Evolutionary conservation across 768 basidiomycete genomes (phyloP).

Genomic region (Auricularia sp.): DNA sequence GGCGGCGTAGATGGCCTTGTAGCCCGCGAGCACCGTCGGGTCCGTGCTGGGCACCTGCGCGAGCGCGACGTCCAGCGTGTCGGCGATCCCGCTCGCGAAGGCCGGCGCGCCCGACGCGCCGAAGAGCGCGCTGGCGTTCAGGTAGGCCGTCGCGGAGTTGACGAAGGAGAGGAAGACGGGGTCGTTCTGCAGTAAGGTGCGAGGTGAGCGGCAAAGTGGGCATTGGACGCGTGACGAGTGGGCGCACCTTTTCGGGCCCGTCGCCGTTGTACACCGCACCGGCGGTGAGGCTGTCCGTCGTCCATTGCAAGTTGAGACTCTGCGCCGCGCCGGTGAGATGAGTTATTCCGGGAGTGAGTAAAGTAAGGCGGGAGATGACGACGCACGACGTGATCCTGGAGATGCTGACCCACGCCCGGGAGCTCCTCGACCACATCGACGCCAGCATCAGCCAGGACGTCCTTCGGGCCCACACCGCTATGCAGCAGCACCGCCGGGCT

Average conservation of each 20-base stretch:
- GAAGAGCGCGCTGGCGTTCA: slow-evolving; percentile 41
- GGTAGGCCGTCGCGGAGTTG: slow-evolving; percentile 55
- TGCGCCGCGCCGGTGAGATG: not conserved
- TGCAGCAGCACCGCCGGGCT: slow-evolving; percentile 46
- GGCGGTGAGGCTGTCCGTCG: not conserved
- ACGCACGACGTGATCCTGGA: slow-evolving; percentile 16
- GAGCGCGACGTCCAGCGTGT: slow-evolving; percentile 19
- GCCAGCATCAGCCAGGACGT: slow-evolving; percentile 37
- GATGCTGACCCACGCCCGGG: slow-evolving; percentile 17
- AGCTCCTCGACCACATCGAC: slow-evolving; percentile 22
- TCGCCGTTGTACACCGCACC: slow-evolving; percentile 23
- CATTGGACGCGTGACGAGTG: not conserved
- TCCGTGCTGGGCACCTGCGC: slow-evolving; percentile 34
- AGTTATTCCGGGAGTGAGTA: not conserved
- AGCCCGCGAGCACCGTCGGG: slow-evolving; percentile 39
- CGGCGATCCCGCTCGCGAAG: slow-evolving; percentile 17
- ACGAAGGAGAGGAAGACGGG: slow-evolving; percentile 41
- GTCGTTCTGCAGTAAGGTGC: not conserved
- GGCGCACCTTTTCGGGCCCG: slow-evolving; percentile 11
- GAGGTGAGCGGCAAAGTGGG: not conserved
- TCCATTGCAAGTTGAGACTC: not conserved
- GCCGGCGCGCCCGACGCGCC: slow-evolving; percentile 21
- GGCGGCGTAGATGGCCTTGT: slow-evolving; percentile 44
- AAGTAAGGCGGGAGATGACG: not conserved
- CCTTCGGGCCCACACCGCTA: slow-evolving; percentile 49